Base-by-base conservation (phyloP, 2,329 filamentous ascomycete genomes). In the Ophiognomonia clavigignenti-juglandacearum region DNA sequence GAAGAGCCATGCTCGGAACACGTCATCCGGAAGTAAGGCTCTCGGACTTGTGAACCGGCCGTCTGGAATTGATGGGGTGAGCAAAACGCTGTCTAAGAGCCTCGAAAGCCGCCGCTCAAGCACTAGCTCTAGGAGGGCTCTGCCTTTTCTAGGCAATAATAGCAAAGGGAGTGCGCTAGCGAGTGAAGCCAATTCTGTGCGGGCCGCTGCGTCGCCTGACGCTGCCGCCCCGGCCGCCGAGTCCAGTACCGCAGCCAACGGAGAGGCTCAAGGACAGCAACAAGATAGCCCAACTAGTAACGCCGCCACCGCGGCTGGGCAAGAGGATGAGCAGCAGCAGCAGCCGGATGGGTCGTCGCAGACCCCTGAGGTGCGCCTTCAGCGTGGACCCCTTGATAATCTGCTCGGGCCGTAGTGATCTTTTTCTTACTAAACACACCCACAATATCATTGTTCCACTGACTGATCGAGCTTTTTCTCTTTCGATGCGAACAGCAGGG, bases 101-200 rank as follows among this genome's bases (percentile, higher is more conserved):
- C 78, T 97, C 22, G 91, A 96, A 64, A 95, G 87, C 66, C 83
- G 92, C 43, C 85, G 92, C 36, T 95, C 88, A 62, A 96, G 91
- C 65, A 87, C 86, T 13, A 85, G 79, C 45, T 95, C 88, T 48
- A 91, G 86, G 66, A 91, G 89, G 62, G 85, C 86, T 29, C 64
- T 82, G 9, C 80, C 78, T 2, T 74, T 80, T 54, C 64, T 70
- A 4, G 65, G 65, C 10, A 66, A 70, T n/a, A n/a, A n/a, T n/a
- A n/a, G n/a, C 29, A 76, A 74, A 59, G 74, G 73, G 43, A 79
- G 72, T 45, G 74, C 74, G 31, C 58, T 77, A 22, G 74, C 73
- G 20, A 80, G 77, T 58, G 78, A 81, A 63, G 80, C 78, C 4
- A 81, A 79, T 56, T 80, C 78, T 34, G 60, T 82, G 16, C 72